A percentile compares a stretch with the other conserved stretches of the same genome.
phyloP scores from a whole-genome alignment of 1,284 basidiomycete species.

The Thecaphora thlaspeos region DNA sequence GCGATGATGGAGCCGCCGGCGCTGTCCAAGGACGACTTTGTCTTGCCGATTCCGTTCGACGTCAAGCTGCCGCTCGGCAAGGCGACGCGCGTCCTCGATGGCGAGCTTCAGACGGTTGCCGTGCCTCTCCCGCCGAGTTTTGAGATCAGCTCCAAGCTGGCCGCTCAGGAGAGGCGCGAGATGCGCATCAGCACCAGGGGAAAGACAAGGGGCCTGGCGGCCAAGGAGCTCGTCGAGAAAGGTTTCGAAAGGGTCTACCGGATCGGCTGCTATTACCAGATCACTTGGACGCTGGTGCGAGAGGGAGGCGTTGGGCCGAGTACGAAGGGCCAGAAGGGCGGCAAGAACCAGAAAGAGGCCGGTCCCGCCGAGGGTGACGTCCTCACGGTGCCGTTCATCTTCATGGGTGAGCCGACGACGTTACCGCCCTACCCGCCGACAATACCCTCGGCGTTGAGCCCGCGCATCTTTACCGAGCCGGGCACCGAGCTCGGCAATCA shows the following conservation, averaged over 20 bases:
- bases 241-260: conserved; percentile 44
- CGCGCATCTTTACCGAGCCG: conserved; percentile 25
- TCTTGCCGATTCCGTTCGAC: conserved; percentile 42
- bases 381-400: conserved; percentile 48
- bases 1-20: conserved; percentile 29
- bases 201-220: conserved; percentile 24
- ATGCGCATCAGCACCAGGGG: conserved; percentile 36
- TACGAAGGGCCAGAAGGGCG: conserved; percentile 10
- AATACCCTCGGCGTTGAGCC: conserved; percentile 31
- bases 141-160: conserved; percentile 45
- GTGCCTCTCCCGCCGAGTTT: conserved; percentile 49
- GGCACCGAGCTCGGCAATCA: conserved; percentile 26
- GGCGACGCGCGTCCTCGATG: conserved; percentile 43
- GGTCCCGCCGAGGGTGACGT: conserved; percentile 29
- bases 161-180: conserved; percentile 33
- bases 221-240: conserved; percentile 39
- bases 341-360: conserved; percentile 21
- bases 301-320: not conserved
- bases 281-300: conserved; percentile 37
- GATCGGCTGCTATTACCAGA: conserved; percentile 51
- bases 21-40: conserved; percentile 29
- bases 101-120: conserved; percentile 39
- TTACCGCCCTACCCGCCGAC: conserved; percentile 39
- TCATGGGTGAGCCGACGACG: conserved; percentile 41
- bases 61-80: conserved; percentile 45